Conservation (phyloP, 306 rosid species). For the Prunus mongolica region DNA sequence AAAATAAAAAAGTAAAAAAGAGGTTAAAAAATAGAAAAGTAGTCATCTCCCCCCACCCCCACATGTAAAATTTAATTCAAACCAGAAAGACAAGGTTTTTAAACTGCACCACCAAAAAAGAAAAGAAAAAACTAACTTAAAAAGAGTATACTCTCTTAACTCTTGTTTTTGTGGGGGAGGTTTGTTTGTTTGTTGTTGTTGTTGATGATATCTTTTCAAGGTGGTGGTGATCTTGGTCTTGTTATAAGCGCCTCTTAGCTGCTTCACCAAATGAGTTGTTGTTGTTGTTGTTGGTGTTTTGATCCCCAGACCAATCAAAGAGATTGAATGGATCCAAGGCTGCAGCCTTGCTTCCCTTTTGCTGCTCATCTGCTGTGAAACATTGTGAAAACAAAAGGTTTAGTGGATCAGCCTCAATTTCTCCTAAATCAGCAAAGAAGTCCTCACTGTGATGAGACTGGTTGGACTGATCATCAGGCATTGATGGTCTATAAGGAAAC, state of each 20-base stretch:
- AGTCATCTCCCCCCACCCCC: background rate
- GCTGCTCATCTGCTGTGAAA: constrained; percentile 37
- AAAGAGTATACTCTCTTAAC: background rate
- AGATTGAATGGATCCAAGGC: constrained; percentile 65
- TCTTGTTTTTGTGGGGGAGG: background rate
- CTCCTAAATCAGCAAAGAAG: constrained; percentile 71
- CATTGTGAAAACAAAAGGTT: constrained; percentile 56
- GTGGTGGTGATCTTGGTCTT: background rate
- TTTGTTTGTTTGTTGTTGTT: background rate
- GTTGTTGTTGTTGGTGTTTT: constrained; percentile 4
- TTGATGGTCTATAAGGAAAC: constrained; percentile 44
- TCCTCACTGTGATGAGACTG: constrained; percentile 34
- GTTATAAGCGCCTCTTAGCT: constrained; percentile 47
- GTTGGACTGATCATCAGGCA: constrained; percentile 21
- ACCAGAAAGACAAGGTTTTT: background rate
- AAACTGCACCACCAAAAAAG: background rate
- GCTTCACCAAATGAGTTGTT: constrained; percentile 16
- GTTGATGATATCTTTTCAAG: constrained; percentile 1
- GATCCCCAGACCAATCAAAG: constrained; percentile 59
- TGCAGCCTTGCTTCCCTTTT: constrained; percentile 14
- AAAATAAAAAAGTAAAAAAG: background rate
- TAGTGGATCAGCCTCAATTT: constrained; percentile 64
- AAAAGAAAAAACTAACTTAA: background rate
- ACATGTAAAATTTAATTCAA: background rate
- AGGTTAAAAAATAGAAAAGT: background rate